Conservation (phyloP, 305 asterid species). For the Stenogyne calaminthoides region DNA sequence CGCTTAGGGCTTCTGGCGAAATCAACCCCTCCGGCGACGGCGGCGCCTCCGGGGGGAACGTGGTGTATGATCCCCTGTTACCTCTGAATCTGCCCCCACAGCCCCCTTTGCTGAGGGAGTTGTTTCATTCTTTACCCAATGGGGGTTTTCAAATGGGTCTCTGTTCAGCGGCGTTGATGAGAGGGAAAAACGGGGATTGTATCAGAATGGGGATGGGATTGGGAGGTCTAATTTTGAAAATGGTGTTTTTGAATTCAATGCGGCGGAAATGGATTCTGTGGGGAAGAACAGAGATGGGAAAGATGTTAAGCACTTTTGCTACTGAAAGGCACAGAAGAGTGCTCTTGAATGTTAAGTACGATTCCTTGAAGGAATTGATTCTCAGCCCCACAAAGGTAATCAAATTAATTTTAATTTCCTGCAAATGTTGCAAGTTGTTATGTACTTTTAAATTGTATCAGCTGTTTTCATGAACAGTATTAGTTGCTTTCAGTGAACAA, state of each 20-base stretch:
- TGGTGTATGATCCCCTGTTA: slow-evolving; percentile 63
- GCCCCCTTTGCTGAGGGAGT: slow-evolving; percentile 74
- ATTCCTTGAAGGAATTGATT: slow-evolving; percentile 56
- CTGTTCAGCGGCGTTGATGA: slow-evolving; percentile 63
- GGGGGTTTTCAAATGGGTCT: slow-evolving; percentile 45
- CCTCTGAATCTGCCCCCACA: slow-evolving; percentile 79
- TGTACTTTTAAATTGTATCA: too few species aligned
- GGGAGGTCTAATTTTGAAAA: slow-evolving; percentile 43
- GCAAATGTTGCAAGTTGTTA: not conserved
- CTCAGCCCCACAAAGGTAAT: slow-evolving; percentile 82
- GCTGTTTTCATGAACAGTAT: too few species aligned
- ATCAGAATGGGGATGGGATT: slow-evolving; percentile 46
- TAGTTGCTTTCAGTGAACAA: too few species aligned
- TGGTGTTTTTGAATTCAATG: slow-evolving; percentile 63
- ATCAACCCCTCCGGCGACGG: slow-evolving; percentile 30
- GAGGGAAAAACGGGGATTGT: slow-evolving; percentile 44
- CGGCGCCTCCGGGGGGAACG: slow-evolving; percentile 29
- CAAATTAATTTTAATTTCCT: not conserved
- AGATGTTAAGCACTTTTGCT: slow-evolving; percentile 42
- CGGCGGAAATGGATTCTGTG: slow-evolving; percentile 50
- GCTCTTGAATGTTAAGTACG: slow-evolving; percentile 57
- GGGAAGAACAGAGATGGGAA: slow-evolving; percentile 58
- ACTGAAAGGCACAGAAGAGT: slow-evolving; percentile 83
- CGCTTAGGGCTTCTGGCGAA: slow-evolving; percentile 63
- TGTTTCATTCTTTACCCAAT: slow-evolving; percentile 68